Base-by-base conservation (phyloP, 1,284 basidiomycete genomes). In the Cryptococcus sp. region DNA sequence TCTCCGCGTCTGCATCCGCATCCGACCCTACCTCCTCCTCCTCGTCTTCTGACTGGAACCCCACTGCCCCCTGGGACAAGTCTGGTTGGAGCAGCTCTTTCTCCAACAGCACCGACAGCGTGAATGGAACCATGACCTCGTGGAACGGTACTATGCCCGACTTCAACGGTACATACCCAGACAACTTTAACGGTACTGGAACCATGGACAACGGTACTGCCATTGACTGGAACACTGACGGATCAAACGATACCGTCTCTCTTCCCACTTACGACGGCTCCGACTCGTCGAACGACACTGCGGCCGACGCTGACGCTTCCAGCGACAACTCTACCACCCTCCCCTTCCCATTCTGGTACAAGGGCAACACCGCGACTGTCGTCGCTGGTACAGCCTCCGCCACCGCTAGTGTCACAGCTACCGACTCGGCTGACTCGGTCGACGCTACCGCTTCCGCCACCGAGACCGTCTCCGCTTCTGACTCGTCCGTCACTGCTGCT, bases 311-410 rank as follows among this genome's bases (percentile, higher is more conserved):
- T 15, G 48, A 50, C 37, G 40, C 55, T 4, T 22, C 44, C 8
- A 47, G 43, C 3, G 22, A 29, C 10, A 47, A 44, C 13, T 44
- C 54, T 2, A 49, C 34, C 22, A 34, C 38, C 15, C 39, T 41
- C 16, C 59, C 59, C 26, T 61, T 48, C 56, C 59, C 59, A 38
- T 37, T 46, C 40, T 61, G 59, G 59, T 61, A 61, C 44, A 54
- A 54, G n/a, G 60, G 60, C 45, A 46, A 22, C 39, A 51, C 50
- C 5, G 37, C 52, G 8, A 22, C 29, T 16, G 20, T 15, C 50
- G 50, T 50, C 34, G 22, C 40, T 22, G 56, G 11, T 1, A 48
- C 59, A 5, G 58, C 45, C 16, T 52, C 53, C 19, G 56, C 57
- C 26, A 52, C 53, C 25, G 56, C 26, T 7, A 43, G 7, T 23